Base-by-base conservation (phyloP, 1,284 basidiomycete genomes). In the Sanghuangporus baumii region DNA sequence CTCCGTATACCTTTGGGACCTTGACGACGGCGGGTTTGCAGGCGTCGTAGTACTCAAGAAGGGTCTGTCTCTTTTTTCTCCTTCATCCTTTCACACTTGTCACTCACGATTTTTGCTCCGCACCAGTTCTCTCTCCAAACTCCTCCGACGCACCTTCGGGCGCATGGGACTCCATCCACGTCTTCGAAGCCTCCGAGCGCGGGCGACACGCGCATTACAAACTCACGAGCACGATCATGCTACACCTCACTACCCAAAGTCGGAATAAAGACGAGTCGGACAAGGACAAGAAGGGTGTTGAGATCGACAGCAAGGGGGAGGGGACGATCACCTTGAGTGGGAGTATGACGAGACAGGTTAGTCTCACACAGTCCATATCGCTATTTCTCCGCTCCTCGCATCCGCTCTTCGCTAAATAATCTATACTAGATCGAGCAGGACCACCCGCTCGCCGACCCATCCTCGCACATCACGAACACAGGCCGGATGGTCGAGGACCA, bases 1-100 rank as follows among this genome's bases (percentile, higher is more conserved):
- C n/a, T 95, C 92, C 18, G 96, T 97, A 16, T 99, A 97, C 75
- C 85, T 99, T 11, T 99, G 97, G 97, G 97, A 99, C 72, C 81
- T 96, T 20, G 96, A 98, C 63, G 95, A 97, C 67, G 93, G 94
- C 23, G 90, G 88, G 43, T 99, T 98, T 75, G 97, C 97, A 4
- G 97, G 97, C 9, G 97, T 97, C 0, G 96, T 99, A 0, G 76
- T 99, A 54, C 79, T 99, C 67, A 98, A 98, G 81, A 99, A 99
- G 79, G 83, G 96, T 96, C 67, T 68, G 91, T 79, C 5, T 16
- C 50, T 31, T 6, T 20, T 11, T 11, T 6, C 23, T 5, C 7
- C 12, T 50, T 8, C 47, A n/a, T 11, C 47, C 47, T 12, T 41
- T 41, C 40, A 41, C 40, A 41, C 40, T n/a, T 26, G 18, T 50